A percentile compares a stretch with the other conserved stretches of the same genome.
Conservation (phyloP, 257 asterid species). For the Solanum appendiculatum region DNA sequence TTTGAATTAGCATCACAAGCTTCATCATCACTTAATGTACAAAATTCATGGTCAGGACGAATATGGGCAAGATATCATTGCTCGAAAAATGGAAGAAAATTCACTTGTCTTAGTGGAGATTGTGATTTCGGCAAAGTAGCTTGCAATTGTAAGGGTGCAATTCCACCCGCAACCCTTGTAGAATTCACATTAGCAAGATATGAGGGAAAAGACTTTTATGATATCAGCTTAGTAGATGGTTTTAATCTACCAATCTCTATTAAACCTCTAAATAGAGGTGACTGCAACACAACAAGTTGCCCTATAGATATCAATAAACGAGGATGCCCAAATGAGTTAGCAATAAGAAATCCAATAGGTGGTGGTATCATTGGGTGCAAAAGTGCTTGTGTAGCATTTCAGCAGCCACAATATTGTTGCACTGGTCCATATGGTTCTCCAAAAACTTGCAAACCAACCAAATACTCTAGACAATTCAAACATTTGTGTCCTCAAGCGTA, state of each 20-base stretch:
- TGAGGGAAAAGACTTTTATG: slow-evolving; percentile 22
- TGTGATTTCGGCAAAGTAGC: slow-evolving; percentile 18
- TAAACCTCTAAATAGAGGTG: not conserved
- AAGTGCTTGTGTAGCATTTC: slow-evolving; percentile 36
- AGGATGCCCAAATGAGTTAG: slow-evolving; percentile 31
- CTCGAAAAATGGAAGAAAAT: slow-evolving; percentile 7
- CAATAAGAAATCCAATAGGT: not conserved
- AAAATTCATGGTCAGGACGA: slow-evolving; percentile 37
- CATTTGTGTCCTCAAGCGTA: slow-evolving; percentile 42
- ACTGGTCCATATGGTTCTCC: slow-evolving; percentile 23
- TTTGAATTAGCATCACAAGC: slow-evolving; percentile 20
- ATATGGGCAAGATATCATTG: slow-evolving; percentile 40
- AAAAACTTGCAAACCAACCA: slow-evolving; percentile 23
- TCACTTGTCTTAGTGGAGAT: slow-evolving; percentile 32
- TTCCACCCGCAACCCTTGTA: slow-evolving; percentile 27
- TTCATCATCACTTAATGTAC: not conserved
- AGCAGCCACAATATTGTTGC: slow-evolving; percentile 36
- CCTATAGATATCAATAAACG: slow-evolving; percentile 13
- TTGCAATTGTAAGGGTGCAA: slow-evolving; percentile 28
- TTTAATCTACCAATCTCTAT: slow-evolving; percentile 32
- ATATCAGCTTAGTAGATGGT: slow-evolving; percentile 40
- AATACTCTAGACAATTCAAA: slow-evolving; percentile 27
- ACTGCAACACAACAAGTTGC: slow-evolving; percentile 14
- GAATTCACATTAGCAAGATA: slow-evolving; percentile 27
- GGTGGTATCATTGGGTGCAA: slow-evolving; percentile 34